Percentiles rank a stretch among this genome's conserved stretches.
phyloP scores from a whole-genome alignment of 345 rosid genomes.

The Citrus glauca region DNA sequence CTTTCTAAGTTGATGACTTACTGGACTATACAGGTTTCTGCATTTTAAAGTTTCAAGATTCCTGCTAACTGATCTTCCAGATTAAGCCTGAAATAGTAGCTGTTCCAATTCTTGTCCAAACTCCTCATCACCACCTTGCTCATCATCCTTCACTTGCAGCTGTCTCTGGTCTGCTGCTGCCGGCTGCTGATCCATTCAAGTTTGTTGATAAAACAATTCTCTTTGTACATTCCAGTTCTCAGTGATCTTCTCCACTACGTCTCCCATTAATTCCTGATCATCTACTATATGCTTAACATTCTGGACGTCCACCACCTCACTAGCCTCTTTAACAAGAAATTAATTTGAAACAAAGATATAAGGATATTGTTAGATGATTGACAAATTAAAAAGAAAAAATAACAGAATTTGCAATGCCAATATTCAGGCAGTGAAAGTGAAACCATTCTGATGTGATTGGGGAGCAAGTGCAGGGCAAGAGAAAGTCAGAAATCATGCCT shows the following conservation, averaged over 20 bases:
- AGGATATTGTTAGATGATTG: neutral
- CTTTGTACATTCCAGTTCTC: conserved; percentile 60
- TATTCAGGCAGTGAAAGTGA: neutral
- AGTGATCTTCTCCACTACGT: conserved; percentile 34
- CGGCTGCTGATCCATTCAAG: conserved; percentile 30
- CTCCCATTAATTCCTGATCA: conserved; percentile 42
- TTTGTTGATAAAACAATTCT: conserved; percentile 39
- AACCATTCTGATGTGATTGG: neutral
- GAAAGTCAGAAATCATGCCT: neutral
- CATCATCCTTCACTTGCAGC: conserved; percentile 4
- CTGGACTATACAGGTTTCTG: neutral
- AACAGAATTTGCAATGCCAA: neutral
- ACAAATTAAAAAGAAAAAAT: neutral
- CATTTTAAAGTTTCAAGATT: neutral
- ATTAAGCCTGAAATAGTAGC: conserved; percentile 23
- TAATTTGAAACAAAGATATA: conserved; percentile 4
- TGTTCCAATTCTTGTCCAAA: conserved; percentile 39
- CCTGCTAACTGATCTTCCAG: neutral
- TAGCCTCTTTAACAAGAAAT: conserved; percentile 44
- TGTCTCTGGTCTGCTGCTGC: conserved; percentile 9
- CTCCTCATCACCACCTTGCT: conserved; percentile 26
- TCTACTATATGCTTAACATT: conserved; percentile 57
- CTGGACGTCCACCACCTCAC: conserved; percentile 39
- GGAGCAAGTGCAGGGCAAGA: neutral
- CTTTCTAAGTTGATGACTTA: neutral